These are phyloP conservation scores for Aspergillus thermomutatus DNA, from an alignment of 2,329 filamentous ascomycete genomes.

Conservation along the genomic window DNA sequence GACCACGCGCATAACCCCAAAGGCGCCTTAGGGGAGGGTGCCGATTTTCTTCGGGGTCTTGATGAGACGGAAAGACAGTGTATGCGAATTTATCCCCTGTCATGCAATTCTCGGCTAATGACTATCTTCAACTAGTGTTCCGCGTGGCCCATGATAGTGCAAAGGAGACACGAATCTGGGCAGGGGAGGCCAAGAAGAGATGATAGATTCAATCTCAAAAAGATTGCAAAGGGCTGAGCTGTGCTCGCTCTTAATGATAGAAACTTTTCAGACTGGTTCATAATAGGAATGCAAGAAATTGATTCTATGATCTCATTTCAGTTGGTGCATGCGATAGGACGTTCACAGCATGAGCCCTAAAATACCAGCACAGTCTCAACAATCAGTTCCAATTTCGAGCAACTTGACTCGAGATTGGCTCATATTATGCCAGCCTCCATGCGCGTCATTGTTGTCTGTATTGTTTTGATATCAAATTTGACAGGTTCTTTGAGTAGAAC, in stretches of 20 bases:
- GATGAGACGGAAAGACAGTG: conserved; percentile 82
- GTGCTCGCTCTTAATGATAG: conserved; percentile 20
- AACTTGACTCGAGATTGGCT: neutral
- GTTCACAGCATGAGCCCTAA: neutral
- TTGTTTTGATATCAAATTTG: neutral
- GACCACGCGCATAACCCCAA: conserved; percentile 85
- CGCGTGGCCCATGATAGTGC: conserved; percentile 70
- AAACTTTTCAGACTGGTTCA: neutral
- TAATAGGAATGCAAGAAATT: neutral
- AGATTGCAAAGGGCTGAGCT: conserved; percentile 19
- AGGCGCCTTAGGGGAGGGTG: conserved; percentile 62
- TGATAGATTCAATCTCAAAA: conserved; percentile 13
- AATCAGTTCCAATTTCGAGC: neutral
- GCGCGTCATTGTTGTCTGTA: neutral
- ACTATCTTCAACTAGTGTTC: conserved; percentile 53
- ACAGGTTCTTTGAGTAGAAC: neutral
- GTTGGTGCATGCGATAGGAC: neutral
- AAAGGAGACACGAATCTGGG: conserved; percentile 68
- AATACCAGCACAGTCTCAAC: neutral
- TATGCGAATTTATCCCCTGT: conserved; percentile 27
- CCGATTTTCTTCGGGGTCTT: conserved; percentile 80
- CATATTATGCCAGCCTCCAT: neutral
- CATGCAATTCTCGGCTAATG: neutral
- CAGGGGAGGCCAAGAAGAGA: conserved; percentile 57
- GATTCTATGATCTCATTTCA: neutral